Percentiles rank a stretch among this genome's conserved stretches.
Evolutionary conservation across 2,329 filamentous ascomycete species (phyloP).

Genomic region (Trichoderma sp.): DNA sequence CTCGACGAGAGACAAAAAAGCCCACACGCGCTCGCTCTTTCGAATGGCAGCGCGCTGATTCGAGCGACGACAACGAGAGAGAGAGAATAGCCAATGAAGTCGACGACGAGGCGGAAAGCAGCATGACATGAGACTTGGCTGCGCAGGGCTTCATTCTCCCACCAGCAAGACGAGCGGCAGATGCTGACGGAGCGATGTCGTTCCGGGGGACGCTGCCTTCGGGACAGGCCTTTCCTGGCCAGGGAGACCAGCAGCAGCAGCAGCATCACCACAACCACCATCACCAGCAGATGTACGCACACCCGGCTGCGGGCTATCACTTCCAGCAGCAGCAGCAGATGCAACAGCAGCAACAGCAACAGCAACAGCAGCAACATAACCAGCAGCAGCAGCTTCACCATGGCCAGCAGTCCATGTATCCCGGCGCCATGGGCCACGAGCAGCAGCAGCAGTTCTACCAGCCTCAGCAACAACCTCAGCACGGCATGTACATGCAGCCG

Average conservation of each 20-base stretch:
- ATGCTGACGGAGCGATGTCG: constrained; percentile 32
- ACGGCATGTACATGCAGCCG: constrained; percentile 27
- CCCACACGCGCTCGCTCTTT: not conserved
- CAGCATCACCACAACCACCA: constrained; percentile 27
- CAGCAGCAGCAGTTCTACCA: constrained; percentile 31
- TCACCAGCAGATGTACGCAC: not conserved
- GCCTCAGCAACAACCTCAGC: constrained; percentile 25
- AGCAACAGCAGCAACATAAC: constrained; percentile 24
- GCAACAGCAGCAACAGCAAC: constrained; percentile 24
- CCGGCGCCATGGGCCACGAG: constrained; percentile 22
- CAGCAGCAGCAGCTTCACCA: constrained; percentile 27
- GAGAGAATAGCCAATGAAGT: not conserved
- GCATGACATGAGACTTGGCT: constrained; percentile 22
- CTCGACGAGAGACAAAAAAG: not conserved
- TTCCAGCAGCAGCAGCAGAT: constrained; percentile 31
- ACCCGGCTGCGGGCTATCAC: not conserved
- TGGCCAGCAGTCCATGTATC: constrained; percentile 25
- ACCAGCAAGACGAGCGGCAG: constrained; percentile 21
- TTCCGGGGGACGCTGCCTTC: constrained; percentile 43
- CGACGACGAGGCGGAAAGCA: constrained; percentile 13
- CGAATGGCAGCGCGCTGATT: not conserved
- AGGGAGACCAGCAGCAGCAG: constrained; percentile 35
- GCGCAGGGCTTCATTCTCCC: constrained; percentile 12
- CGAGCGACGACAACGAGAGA: not conserved
- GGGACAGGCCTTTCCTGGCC: constrained; percentile 43